Evolutionary conservation across 192 early-diverging fungal genomes (phyloP), one percentile per base, ranked within the genome.

Genomic region (Mortierella antarctica): DNA sequence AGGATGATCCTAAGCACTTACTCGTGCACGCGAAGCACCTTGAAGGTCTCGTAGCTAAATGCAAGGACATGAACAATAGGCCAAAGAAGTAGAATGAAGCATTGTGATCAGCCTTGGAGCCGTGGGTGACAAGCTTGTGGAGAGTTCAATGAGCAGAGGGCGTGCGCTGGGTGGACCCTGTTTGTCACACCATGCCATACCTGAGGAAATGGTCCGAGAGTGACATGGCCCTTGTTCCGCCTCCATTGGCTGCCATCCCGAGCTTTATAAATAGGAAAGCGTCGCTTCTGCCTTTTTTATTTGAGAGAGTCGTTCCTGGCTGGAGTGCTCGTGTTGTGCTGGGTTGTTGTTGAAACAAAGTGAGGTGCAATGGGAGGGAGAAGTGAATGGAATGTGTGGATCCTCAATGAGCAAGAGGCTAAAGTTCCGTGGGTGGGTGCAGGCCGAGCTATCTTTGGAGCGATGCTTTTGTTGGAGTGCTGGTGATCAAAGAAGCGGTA

Each of bases 151-250:
- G 31, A 31, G 31, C 31, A 31, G 31, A 31, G 31, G 31, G 31
- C 31, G 31, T 31, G 31, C 3, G 31, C 31, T 42, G n/a, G 15
- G 59, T 40, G 57, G 45, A 15, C 49, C 55, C n/a, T 60, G 6
- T 21, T 63, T 69, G 60, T 65, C 56, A 61, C 71, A 79, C 76
- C 76, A 57, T 69, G 53, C 60, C 56, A 61, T 79, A 79, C 76
- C 76, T 79, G 40, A 79, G 71, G 68, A 79, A 79, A 41, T 69
- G 40, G 63, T 79, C 76, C 39, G 69, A 71, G 63, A 79, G 71
- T 51, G 76, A 79, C 64, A 71, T 55, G 44, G 45, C 58, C 49
- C 52, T 44, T 44, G 67, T 56, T 23, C 73, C 66, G 14, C 74
- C 57, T 56, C 69, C 69, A 45, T 18, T 49, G 10, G 58, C 53